Percentiles rank a stretch among this genome's conserved stretches.
Conservation (phyloP, 768 basidiomycete species). For the Candolleomyces aberdarensis region DNA sequence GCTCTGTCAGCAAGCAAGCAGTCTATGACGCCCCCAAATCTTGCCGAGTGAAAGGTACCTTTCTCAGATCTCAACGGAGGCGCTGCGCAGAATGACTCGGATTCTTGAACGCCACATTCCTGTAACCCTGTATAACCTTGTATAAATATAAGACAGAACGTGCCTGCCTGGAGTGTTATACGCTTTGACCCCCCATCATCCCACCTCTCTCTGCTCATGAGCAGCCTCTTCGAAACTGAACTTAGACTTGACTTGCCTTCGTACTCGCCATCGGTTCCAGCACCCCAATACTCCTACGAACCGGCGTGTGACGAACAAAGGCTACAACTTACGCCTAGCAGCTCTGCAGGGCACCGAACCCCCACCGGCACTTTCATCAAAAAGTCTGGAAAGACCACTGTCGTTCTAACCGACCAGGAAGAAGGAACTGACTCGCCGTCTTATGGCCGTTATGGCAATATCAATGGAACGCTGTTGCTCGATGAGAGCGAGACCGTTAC, state of each 20-base stretch:
- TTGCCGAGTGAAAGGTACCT: too few species aligned
- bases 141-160: too few species aligned
- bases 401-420: slow-evolving; percentile 48
- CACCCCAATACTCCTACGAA: slow-evolving; percentile 56
- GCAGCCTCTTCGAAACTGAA: slow-evolving; percentile 7
- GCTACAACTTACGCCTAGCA: slow-evolving; percentile 47
- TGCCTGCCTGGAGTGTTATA: too few species aligned
- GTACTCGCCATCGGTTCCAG: slow-evolving; percentile 53
- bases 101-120: too few species aligned
- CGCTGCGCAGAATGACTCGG: too few species aligned
- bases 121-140: too few species aligned
- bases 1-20: too few species aligned
- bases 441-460: slow-evolving; percentile 40
- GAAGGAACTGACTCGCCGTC: slow-evolving; percentile 30
- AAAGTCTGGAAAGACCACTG: slow-evolving; percentile 33
- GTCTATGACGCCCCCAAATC: too few species aligned
- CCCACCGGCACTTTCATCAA: slow-evolving; percentile 42
- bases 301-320: slow-evolving; percentile 50
- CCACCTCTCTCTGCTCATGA: not conserved
- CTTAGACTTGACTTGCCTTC: slow-evolving; percentile 34
- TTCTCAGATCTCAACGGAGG: too few species aligned
- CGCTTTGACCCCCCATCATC: not conserved
- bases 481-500: slow-evolving; percentile 35
- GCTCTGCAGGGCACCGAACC: slow-evolving; percentile 14
- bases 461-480: slow-evolving; percentile 43